A percentile compares a stretch with the other conserved stretches of the same genome.
Evolutionary conservation across 2,329 filamentous ascomycete species (phyloP).

Genomic region (Corniculantispora saksenae): DNA sequence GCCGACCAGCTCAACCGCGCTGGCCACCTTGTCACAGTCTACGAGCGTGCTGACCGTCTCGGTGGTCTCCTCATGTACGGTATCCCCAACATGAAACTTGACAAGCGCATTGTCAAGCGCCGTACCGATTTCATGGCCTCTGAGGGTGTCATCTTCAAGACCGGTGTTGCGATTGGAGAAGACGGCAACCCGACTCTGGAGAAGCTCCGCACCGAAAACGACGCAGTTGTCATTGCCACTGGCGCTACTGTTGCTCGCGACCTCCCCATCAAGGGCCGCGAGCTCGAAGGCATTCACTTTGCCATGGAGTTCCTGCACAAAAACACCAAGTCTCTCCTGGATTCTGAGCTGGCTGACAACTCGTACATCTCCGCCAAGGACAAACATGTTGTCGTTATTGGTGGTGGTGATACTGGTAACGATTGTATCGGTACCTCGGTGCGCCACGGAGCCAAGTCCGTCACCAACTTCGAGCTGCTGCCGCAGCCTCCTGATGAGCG

Average conservation of each 20-base stretch:
- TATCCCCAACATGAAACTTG: constrained; percentile 99
- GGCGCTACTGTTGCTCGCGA: constrained; percentile 93
- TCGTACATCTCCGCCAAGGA: constrained; percentile 92
- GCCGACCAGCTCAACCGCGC: constrained; percentile 94
- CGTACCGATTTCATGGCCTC: constrained; percentile 92
- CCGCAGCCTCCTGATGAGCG: constrained; percentile 90
- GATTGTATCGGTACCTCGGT: constrained; percentile 97
- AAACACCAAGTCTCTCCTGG: constrained; percentile 96
- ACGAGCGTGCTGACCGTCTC: constrained; percentile 86
- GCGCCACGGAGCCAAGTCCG: constrained; percentile 91
- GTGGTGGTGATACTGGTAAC: constrained; percentile 96
- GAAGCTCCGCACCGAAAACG: constrained; percentile 71
- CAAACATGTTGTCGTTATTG: constrained; percentile 95
- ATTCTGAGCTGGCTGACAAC: constrained; percentile 81
- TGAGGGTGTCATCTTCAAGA: constrained; percentile 83
- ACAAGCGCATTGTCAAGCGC: constrained; percentile 95
- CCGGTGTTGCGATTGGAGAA: constrained; percentile 75
- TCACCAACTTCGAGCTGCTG: constrained; percentile 94
- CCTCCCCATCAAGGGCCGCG: constrained; percentile 84
- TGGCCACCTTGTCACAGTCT: constrained; percentile 85
- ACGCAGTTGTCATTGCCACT: constrained; percentile 88
- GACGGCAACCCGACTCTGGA: constrained; percentile 62
- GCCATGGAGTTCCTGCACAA: constrained; percentile 97
- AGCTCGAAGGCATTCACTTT: constrained; percentile 87
- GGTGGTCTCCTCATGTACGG: constrained; percentile 97